Evolutionary conservation across 768 basidiomycete species (phyloP), one percentile per base, ranked within the genome.

Genomic region (Agrocybe praecox): DNA sequence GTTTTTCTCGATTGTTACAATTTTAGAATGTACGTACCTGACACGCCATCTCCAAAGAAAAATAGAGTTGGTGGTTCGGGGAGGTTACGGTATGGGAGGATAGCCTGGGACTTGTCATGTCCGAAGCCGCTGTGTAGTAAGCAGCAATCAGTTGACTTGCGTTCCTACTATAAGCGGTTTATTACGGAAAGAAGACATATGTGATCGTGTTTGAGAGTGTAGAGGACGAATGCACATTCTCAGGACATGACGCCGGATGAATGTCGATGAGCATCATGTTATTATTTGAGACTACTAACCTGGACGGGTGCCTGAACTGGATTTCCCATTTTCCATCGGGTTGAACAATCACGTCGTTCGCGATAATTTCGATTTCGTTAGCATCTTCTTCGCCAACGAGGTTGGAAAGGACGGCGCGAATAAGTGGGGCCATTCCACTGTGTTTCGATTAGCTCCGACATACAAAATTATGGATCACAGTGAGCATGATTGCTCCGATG

Each of bases 31-130:
- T n/a, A n/a, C 82, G 42, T 56, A 92, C 94, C 94, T 54, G 93
- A 95, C 49, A 97, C 97, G 32, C 97, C 97, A 69, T 99, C 97
- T 0, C 97, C 97, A 61, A 97, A 96, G 84, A 97, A 99, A 75
- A 99, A 96, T 10, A 96, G 77, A 1, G 83, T 87, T 2, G 97
- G 96, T 5, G 87, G 85, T 46, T 84, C 69, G 6, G 76, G 63
- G 43, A 96, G 79, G 42, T 78, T 74, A n/a, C 87, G 80, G 74
- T 98, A 99, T 0, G 93, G 96, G 32, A 96, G 76, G 63, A 98
- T 98, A 2, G 96, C 94, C 63, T 88, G 89, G 7, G 91, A 94
- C 75, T 99, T 99, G 74, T 99, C 97, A 69, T 99, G 97, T 0
- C 97, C 97, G 65, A 83, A 98, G 1, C 83, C 86, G 65, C 93